Evolutionary conservation across 1,139 yeast species (phyloP).

Genomic region (Magnusiomyces magnusii): DNA sequence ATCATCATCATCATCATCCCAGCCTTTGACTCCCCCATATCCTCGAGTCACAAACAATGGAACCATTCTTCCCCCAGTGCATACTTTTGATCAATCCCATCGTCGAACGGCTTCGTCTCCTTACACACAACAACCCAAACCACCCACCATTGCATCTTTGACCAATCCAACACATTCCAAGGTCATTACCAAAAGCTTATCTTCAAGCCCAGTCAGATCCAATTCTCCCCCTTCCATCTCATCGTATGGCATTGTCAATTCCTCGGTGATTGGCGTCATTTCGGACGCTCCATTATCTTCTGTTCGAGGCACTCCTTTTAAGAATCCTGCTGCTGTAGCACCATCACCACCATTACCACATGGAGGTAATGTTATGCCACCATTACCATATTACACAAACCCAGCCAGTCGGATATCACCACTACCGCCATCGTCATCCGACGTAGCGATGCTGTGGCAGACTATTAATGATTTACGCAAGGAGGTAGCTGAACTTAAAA

Average conservation of each 20-base stretch:
- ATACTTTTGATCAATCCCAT: background rate
- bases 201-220: background rate
- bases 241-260: background rate
- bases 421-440: background rate
- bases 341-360: background rate
- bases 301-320: background rate
- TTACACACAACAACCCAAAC: background rate
- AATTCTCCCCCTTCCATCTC: background rate
- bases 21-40: background rate
- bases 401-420: background rate
- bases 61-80: background rate
- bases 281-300: conserved; percentile 1
- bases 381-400: background rate
- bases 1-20: too few species aligned
- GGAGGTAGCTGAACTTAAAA: background rate
- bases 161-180: background rate
- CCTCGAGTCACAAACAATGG: background rate
- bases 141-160: background rate
- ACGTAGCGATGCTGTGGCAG: background rate
- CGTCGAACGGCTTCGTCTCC: background rate
- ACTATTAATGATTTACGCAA: background rate
- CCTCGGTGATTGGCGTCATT: background rate
- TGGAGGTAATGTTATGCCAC: background rate
- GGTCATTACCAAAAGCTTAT: background rate
- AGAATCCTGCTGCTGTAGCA: background rate